Percentiles rank a stretch among this genome's conserved stretches.
Conservation (phyloP, 2,329 filamentous ascomycete species). For the Chaetoscypha palmicola region DNA sequence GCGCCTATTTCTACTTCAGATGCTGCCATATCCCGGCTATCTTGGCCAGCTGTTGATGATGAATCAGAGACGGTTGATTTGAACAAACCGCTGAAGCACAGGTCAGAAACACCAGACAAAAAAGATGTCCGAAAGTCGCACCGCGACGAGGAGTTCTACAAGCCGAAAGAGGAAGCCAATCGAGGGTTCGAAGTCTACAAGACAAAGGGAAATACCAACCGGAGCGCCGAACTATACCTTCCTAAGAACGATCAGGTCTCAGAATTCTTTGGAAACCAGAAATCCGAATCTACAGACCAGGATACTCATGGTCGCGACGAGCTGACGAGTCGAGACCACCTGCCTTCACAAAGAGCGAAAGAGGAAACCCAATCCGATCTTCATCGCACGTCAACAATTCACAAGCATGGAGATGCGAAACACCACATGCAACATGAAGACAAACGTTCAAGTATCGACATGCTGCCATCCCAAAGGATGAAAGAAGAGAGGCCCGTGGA, state of each 20-base stretch:
- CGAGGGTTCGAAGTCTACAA: neutral
- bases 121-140: constrained; percentile 12
- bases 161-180: constrained; percentile 8
- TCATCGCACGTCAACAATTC: constrained; percentile 20
- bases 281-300: constrained; percentile 5
- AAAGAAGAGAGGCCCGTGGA: constrained; percentile 7
- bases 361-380: constrained; percentile 18
- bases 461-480: constrained; percentile 28
- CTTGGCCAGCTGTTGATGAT: constrained; percentile 38
- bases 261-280: constrained; percentile 16
- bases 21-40: constrained; percentile 32
- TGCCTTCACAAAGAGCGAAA: constrained; percentile 15
- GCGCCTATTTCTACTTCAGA: constrained; percentile 27
- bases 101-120: constrained; percentile 11
- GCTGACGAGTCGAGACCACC: constrained; percentile 11
- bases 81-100: constrained; percentile 29
- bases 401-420: constrained; percentile 12
- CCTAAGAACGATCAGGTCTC: constrained; percentile 7
- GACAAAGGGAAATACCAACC: neutral
- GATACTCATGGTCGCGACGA: constrained; percentile 9
- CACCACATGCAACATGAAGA: constrained; percentile 7
- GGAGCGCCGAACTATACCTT: neutral
- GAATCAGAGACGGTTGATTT: constrained; percentile 38
- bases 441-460: constrained; percentile 17
- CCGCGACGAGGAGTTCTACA: constrained; percentile 13